Conservation (phyloP, 768 basidiomycete species). For the Nidularia sp. region DNA sequence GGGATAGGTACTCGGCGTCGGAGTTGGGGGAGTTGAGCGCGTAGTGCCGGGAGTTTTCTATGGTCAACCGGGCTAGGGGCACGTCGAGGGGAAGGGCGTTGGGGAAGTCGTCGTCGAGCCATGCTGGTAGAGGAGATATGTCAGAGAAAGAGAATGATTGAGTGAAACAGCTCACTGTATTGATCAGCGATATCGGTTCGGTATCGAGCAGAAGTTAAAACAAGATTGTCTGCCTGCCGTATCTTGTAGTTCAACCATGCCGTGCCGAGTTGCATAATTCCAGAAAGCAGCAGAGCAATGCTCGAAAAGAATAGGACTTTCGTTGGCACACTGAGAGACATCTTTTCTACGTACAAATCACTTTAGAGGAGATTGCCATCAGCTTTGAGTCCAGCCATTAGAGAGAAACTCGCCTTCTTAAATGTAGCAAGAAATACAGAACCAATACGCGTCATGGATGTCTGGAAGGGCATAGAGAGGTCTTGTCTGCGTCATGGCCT, state of each 20-base stretch:
- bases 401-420: too few relatives aligned
- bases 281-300: not conserved
- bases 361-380: not conserved
- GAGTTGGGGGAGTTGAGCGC: not conserved
- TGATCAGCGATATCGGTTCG: not conserved
- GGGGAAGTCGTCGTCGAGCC: not conserved
- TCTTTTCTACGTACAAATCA: not conserved
- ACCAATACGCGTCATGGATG: too few relatives aligned
- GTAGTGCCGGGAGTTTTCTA: constrained; percentile 2
- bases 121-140: not conserved
- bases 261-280: not conserved
- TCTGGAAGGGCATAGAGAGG: too few relatives aligned
- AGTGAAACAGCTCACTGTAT: not conserved
- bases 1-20: constrained; percentile 2
- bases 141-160: not conserved
- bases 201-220: not conserved
- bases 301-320: not conserved
- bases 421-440: too few relatives aligned
- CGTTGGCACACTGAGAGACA: not conserved
- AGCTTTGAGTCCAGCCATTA: not conserved
- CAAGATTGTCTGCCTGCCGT: not conserved
- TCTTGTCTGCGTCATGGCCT: too few relatives aligned
- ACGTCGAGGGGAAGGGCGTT: constrained; percentile 1
- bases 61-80: not conserved
- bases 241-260: not conserved